These are phyloP conservation scores for Niveomyces coronatus DNA, from an alignment of 2,329 filamentous ascomycete genomes.

Conservation along the genomic window DNA sequence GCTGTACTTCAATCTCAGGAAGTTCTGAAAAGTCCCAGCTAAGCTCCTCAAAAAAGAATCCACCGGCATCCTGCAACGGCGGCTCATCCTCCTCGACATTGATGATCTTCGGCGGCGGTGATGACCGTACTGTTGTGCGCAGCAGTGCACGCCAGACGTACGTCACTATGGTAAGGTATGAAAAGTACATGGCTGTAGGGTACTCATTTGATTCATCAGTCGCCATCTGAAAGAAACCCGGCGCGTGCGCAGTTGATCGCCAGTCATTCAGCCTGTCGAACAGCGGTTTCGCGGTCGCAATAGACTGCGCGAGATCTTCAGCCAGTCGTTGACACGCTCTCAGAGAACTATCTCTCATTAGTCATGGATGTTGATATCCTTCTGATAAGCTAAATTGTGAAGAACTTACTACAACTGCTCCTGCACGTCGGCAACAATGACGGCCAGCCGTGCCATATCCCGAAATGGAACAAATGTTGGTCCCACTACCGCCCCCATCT, in stretches of 20 bases:
- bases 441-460: constrained; percentile 10
- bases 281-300: constrained; percentile 9
- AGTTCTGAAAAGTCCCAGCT: constrained; percentile 11
- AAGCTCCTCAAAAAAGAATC: constrained; percentile 10
- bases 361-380: not conserved
- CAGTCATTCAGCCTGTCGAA: constrained; percentile 11
- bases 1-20: constrained; percentile 11
- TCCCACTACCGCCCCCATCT: not conserved
- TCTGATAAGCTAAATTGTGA: no score
- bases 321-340: constrained; percentile 10
- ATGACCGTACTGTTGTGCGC: constrained; percentile 10
- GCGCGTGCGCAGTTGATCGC: constrained; percentile 6
- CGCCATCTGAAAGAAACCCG: constrained; percentile 1
- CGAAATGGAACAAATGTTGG: constrained; percentile 7
- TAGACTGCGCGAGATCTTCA: constrained; percentile 10
- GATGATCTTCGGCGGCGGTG: constrained; percentile 10
- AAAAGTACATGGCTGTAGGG: constrained; percentile 11
- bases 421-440: constrained; percentile 10
- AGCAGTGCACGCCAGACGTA: constrained; percentile 12
- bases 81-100: constrained; percentile 8
- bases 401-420: constrained; percentile 10
- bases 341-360: constrained; percentile 4
- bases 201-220: not conserved
- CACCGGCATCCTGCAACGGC: constrained; percentile 4
- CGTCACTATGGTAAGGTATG: constrained; percentile 11